Base-by-base conservation (phyloP, 768 basidiomycete genomes). In the Xerocomellus dryophilus region DNA sequence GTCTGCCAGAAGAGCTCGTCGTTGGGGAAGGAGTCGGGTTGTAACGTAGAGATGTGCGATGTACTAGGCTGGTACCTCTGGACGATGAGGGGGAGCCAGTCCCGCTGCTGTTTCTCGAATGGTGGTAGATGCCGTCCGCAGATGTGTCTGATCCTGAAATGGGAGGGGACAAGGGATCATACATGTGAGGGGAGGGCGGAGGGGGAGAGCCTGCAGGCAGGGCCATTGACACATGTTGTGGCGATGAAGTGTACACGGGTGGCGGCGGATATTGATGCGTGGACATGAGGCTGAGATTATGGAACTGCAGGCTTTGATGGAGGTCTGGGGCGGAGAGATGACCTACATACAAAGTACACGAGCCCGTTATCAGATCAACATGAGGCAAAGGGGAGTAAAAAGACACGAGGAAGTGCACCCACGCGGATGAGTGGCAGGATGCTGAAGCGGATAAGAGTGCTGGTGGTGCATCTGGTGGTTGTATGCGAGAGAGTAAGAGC, bases 131-230 rank as follows among this genome's bases (percentile, higher is more conserved):
- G 65, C 86, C 87, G 81, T 90, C 88, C 63, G 79, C 87, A 67
- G 90, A 91, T 69, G 88, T 88, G 74, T 92, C 90, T 75, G 90
- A 91, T 76, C 89, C 89, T 77, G 89, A 91, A 68, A 90, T 78
- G 74, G 86, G 88, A 69, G 90, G 90, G 52, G 88, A 90, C 64
- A 90, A 76, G 69, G 89, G 85, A 76, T 88, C 88, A 73, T 91
- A 90, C 74, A 88, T 81, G 75, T 85, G 81, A 72, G 87, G 82
- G 59, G 86, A 86, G 62, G 85, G 81, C 64, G 84, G 84, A 67
- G 89, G 85, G 67, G 90, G 86, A 62, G 89, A 74, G 65, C 73
- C 83, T 65, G 78, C 76, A 73, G 82, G 75, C 70, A 85, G 73
- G 53, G 78, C 81, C 77, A 86, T 76, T 68, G 66, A 70, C 65